Evolutionary conservation across 768 basidiomycete genomes (phyloP).

Genomic region (Mycena crocata): DNA sequence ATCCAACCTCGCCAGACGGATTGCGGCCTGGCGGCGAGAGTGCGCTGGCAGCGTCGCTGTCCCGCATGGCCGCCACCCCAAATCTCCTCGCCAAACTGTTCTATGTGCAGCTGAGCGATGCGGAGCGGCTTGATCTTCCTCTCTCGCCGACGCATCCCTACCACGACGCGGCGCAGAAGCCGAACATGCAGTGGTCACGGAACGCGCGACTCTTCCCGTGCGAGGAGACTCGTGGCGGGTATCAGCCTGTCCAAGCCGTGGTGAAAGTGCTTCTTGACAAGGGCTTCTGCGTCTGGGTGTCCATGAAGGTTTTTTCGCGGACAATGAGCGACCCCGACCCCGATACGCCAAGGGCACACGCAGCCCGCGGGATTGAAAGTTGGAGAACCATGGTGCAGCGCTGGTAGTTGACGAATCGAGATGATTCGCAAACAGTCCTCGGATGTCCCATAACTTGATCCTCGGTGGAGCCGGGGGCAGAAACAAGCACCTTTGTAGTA

Average conservation of each 20-base stretch:
- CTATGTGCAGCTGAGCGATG: conserved; percentile 18
- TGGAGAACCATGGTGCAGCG: conserved; percentile 19
- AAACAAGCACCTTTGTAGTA: too few species aligned
- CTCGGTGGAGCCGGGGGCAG: too few species aligned
- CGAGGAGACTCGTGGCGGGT: conserved; percentile 10
- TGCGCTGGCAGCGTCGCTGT: neutral
- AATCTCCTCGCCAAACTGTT: conserved; percentile 9
- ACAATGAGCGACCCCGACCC: conserved; percentile 10
- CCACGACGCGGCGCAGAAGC: conserved; percentile 8
- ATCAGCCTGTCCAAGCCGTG: conserved; percentile 7
- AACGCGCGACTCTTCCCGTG: conserved; percentile 21
- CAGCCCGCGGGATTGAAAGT: conserved; percentile 3
- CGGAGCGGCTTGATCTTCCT: conserved; percentile 8
- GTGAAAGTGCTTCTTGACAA: neutral
- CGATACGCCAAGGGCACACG: neutral
- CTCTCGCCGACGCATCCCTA: conserved; percentile 17
- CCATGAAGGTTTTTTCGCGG: conserved; percentile 6
- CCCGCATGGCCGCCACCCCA: neutral
- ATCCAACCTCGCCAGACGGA: conserved; percentile 8
- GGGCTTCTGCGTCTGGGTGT: conserved; percentile 18
- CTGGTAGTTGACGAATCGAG: too few species aligned
- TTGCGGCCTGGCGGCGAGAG: conserved; percentile 2
- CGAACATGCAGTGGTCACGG: conserved; percentile 14
- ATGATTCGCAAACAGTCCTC: too few species aligned
- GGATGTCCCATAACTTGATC: too few species aligned